Conservation (phyloP, 495 filamentous ascomycete genomes). For the Penicillium riverlandense region DNA sequence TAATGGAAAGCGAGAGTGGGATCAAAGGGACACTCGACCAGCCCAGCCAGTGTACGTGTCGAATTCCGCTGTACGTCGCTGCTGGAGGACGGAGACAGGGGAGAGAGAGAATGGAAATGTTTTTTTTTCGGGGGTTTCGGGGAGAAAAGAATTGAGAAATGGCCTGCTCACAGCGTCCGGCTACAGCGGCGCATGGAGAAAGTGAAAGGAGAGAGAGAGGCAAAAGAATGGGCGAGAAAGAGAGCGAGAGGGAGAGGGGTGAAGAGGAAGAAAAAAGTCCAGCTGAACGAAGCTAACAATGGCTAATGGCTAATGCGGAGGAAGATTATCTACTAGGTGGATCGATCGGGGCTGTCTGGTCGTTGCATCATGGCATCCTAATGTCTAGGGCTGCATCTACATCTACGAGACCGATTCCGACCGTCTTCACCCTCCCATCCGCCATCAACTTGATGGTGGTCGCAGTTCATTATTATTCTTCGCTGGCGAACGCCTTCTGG, state of each 20-base stretch:
- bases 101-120: constrained; percentile 14
- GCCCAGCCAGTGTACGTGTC: constrained; percentile 22
- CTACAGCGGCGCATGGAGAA: constrained; percentile 33
- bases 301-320: constrained; percentile 1
- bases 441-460: no score
- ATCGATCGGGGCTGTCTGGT: no score
- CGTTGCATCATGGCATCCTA: no score
- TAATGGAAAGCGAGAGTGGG: constrained; percentile 7
- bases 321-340: background rate
- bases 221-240: constrained; percentile 10
- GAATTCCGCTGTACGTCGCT: constrained; percentile 6
- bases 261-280: no score
- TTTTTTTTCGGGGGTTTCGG: constrained; percentile 5
- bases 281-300: no score
- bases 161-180: constrained; percentile 39
- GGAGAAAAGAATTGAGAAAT: constrained; percentile 17
- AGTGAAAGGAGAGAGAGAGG: constrained; percentile 13
- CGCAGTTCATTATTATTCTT: no score
- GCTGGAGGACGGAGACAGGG: constrained; percentile 13
- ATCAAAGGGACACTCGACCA: constrained; percentile 12
- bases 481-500: no score
- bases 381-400: no score
- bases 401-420: no score
- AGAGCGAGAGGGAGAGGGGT: constrained; percentile 5
- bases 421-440: no score